Evolutionary conservation across 2,329 filamentous ascomycete genomes (phyloP), one percentile per base, ranked within the genome.

Genomic region (Thermothelomyces thermophilus): DNA sequence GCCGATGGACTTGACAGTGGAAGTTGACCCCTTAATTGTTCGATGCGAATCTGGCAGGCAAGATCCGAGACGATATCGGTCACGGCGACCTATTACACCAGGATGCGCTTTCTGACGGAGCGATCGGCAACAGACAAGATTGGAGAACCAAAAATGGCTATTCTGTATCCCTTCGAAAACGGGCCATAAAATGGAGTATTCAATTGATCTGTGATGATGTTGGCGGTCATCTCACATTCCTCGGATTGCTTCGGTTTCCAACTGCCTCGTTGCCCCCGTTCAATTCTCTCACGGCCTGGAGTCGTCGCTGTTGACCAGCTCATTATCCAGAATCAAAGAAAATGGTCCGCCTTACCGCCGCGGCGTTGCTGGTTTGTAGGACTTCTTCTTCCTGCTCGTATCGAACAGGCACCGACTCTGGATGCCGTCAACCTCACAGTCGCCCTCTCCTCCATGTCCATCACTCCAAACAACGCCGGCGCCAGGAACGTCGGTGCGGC

Each of bases 401-500:
- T 14, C 33, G 14, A 14, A 35, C 19, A 16, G 19, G 30, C 17
- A 20, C 16, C 3, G 4, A 24, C 41, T n/a, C n/a, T n/a, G n/a
- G n/a, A n/a, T n/a, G n/a, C n/a, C n/a, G n/a, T n/a, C 13, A n/a
- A 45, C 16, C 7, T 17, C 7, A 26, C 22, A 62, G 63, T 64
- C 42, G 62, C 62, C 55, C 54, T 60, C 41, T 50, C 59, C 19
- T 55, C 57, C 37, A 47, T 60, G 26, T 61, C 63, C 6, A 58
- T 64, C 46, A 60, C 59, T 3, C 63, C 63, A 48, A 66, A 66
- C 58, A 60, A 60, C 42, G 61, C 62, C 10, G 64, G 64, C 19
- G 62, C 64, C 30, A 58, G 56, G 47, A 60, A 63, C 48, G 64
- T 66, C 39, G 64, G 64, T 20, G 45, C 43, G 35, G 64, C 61